Percentiles rank a stretch among this genome's conserved stretches.
Conservation (phyloP, 192 early-diverging fungal species). For the Diversispora epigaea region DNA sequence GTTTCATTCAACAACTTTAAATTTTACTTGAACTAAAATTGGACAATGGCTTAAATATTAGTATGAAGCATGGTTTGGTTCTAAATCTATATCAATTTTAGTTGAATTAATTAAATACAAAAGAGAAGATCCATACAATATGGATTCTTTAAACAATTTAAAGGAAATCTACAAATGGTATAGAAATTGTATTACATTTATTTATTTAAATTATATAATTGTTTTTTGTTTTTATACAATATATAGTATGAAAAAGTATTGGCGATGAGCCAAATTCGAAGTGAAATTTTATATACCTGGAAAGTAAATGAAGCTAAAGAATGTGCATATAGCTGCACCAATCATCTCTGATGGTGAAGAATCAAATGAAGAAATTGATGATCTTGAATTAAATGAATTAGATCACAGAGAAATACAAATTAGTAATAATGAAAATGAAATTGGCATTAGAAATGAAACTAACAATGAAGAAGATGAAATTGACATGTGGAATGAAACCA, state of each 20-base stretch:
- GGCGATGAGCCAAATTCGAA: slow-evolving; percentile 14
- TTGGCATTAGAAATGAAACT: too few species aligned
- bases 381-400: too few species aligned
- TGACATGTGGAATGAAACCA: too few species aligned
- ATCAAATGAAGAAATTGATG: too few species aligned
- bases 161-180: background rate
- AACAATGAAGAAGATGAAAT: too few species aligned
- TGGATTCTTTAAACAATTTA: slow-evolving; percentile 14
- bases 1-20: background rate
- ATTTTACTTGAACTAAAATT: background rate
- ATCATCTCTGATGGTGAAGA: too few species aligned
- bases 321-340: too few species aligned
- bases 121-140: slow-evolving; percentile 19
- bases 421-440: too few species aligned
- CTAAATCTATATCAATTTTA: slow-evolving; percentile 1
- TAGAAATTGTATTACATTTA: background rate
- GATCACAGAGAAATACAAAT: too few species aligned
- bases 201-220: background rate
- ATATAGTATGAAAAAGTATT: slow-evolving; percentile 9
- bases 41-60: slow-evolving; percentile 11
- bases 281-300: slow-evolving; percentile 6
- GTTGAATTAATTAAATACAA: background rate
- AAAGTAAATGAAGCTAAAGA: background rate
- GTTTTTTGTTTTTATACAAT: background rate
- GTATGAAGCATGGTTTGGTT: slow-evolving; percentile 5